Conservation (phyloP, 495 filamentous ascomycete species). For the Penicillium atrosanguineum region DNA sequence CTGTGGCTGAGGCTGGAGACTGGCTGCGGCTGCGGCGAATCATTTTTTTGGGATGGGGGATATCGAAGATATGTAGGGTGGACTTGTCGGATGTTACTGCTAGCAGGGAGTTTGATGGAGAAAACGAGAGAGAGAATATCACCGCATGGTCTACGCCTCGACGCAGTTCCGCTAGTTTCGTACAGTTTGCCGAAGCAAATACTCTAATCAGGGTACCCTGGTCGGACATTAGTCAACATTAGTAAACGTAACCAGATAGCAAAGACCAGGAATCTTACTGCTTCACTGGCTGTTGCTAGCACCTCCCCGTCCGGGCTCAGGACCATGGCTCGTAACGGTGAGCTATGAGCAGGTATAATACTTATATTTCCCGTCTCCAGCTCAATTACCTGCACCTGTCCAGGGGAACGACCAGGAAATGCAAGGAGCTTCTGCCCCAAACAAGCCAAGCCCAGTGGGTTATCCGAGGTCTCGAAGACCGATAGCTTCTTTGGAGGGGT, state of each 20-base stretch:
- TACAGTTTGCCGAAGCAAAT: constrained; percentile 73
- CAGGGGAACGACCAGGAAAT: constrained; percentile 80
- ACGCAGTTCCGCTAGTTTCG: constrained; percentile 76
- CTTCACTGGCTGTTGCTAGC: constrained; percentile 88
- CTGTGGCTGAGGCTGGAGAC: constrained; percentile 33
- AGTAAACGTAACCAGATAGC: not conserved
- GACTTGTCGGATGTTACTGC: constrained; percentile 97
- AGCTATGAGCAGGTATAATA: constrained; percentile 89
- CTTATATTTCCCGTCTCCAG: constrained; percentile 78
- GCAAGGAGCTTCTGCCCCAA: constrained; percentile 68
- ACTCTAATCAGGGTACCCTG: constrained; percentile 87
- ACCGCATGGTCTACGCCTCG: constrained; percentile 84
- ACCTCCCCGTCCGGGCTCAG: constrained; percentile 78
- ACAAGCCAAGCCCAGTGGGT: constrained; percentile 77
- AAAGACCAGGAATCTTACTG: constrained; percentile 41
- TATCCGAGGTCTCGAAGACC: constrained; percentile 83
- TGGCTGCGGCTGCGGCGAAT: constrained; percentile 35
- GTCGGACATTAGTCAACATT: constrained; percentile 10
- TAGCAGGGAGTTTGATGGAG: constrained; percentile 70
- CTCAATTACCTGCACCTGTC: constrained; percentile 91
- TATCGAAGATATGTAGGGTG: constrained; percentile 89
- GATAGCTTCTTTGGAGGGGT: constrained; percentile 69
- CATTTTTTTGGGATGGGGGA: constrained; percentile 45
- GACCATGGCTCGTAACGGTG: constrained; percentile 72
- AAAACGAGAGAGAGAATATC: constrained; percentile 85